Evolutionary conservation across 345 rosid genomes (phyloP).

Genomic region (Chamaenerion angustifolium): DNA sequence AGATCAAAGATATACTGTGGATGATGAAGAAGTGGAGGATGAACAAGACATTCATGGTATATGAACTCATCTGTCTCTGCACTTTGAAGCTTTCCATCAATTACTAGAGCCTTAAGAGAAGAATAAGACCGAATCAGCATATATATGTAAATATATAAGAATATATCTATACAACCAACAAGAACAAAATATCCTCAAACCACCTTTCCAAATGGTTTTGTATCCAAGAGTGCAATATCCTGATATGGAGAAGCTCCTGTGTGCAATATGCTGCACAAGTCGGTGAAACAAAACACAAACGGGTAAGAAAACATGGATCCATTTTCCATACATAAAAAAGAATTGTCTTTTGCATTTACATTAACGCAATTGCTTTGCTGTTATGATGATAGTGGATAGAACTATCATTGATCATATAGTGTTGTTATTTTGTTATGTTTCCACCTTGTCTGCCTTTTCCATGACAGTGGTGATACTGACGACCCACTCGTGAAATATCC

Average conservation of each 20-base stretch:
- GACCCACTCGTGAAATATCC: no score
- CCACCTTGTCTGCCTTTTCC: slow-evolving; percentile 10
- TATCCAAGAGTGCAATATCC: slow-evolving; percentile 53
- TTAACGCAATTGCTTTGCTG: no score
- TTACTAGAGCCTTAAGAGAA: slow-evolving; percentile 29
- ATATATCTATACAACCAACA: no score
- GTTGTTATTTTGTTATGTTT: no score
- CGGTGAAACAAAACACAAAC: slow-evolving; percentile 1
- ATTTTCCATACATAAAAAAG: no score
- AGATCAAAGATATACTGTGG: slow-evolving; percentile 4
- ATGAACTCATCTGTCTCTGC: slow-evolving; percentile 65
- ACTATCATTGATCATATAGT: no score
- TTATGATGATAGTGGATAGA: no score
- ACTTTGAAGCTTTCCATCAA: slow-evolving; percentile 67
- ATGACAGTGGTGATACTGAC: slow-evolving; percentile 8
- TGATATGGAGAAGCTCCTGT: slow-evolving; percentile 38
- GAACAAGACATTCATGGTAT: slow-evolving; percentile 57
- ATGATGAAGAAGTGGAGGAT: slow-evolving; percentile 45
- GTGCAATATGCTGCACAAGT: slow-evolving; percentile 32
- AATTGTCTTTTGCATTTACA: no score
- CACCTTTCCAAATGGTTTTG: slow-evolving; percentile 51
- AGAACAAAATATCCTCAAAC: no score
- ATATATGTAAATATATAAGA: no score
- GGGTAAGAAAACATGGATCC: not conserved
- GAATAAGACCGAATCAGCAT: not conserved